Conservation (phyloP, 371 early-diverging fungal genomes). For the Zychaea mexicana region DNA sequence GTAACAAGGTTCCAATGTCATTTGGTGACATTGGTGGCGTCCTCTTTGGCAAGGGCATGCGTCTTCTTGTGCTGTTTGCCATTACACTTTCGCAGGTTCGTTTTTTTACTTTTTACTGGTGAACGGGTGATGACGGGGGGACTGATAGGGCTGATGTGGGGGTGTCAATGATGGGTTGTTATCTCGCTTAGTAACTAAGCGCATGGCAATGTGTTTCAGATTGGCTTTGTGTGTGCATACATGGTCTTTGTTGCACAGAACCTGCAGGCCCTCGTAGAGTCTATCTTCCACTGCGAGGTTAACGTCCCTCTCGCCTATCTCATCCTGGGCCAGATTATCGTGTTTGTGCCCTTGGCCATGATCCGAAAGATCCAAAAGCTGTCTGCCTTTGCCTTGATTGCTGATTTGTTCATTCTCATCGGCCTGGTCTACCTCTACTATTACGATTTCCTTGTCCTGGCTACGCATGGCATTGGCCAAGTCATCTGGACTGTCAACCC, state of each 20-base stretch:
- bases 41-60: slow-evolving; percentile 74
- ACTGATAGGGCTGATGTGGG: not conserved
- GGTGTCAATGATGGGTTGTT: too few species aligned
- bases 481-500: slow-evolving; percentile 57
- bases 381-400: slow-evolving; percentile 79
- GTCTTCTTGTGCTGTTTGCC: slow-evolving; percentile 67
- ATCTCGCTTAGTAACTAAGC: too few species aligned
- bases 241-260: slow-evolving; percentile 89
- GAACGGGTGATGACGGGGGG: not conserved
- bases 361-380: slow-evolving; percentile 83
- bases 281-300: slow-evolving; percentile 50
- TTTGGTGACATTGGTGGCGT: slow-evolving; percentile 76
- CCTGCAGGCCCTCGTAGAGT: slow-evolving; percentile 67
- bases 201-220: slow-evolving; percentile 37
- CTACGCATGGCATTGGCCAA: slow-evolving; percentile 56
- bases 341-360: slow-evolving; percentile 84
- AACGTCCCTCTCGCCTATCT: slow-evolving; percentile 43
- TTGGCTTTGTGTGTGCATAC: slow-evolving; percentile 89
- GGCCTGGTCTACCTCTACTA: slow-evolving; percentile 83
- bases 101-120: not conserved
- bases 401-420: slow-evolving; percentile 81
- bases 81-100: slow-evolving; percentile 80
- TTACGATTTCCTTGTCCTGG: slow-evolving; percentile 71
- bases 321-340: slow-evolving; percentile 67
- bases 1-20: slow-evolving; percentile 58